Percentiles rank a stretch among this genome's conserved stretches.
These are phyloP conservation scores for Vitis riparia DNA, from an alignment of 164 flowering plant species.

Conservation along the genomic window DNA sequence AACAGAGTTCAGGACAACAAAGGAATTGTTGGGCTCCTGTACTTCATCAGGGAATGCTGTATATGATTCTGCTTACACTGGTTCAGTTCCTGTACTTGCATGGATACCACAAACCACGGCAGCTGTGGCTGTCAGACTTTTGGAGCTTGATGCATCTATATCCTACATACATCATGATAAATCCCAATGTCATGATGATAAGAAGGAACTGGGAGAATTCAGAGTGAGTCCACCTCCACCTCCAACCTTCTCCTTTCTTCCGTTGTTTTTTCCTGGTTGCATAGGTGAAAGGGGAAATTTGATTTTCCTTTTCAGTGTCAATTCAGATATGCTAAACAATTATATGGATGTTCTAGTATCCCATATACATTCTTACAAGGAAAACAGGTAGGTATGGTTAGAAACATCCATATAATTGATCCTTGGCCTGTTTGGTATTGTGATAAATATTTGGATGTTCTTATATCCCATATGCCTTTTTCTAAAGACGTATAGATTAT, in stretches of 20 bases:
- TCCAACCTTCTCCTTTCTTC: neutral
- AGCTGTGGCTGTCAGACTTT: slow-evolving; percentile 77
- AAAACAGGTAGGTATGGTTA: too few relatives aligned
- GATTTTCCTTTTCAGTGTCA: too few relatives aligned
- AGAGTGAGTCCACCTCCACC: slow-evolving; percentile 44
- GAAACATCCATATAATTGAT: too few relatives aligned
- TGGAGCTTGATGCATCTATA: slow-evolving; percentile 81
- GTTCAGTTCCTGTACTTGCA: slow-evolving; percentile 59
- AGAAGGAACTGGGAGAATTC: slow-evolving; percentile 30
- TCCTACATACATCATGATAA: slow-evolving; percentile 49
- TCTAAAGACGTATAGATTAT: too few relatives aligned
- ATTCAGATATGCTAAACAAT: too few relatives aligned
- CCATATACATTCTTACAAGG: too few relatives aligned
- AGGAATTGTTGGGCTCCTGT: slow-evolving; percentile 53
- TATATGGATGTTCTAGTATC: too few relatives aligned
- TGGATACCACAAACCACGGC: slow-evolving; percentile 87
- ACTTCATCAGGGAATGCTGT: slow-evolving; percentile 4
- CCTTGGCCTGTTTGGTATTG: too few relatives aligned
- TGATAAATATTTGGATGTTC: too few relatives aligned
- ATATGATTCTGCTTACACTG: slow-evolving; percentile 26
- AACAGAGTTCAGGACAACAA: slow-evolving; percentile 63
- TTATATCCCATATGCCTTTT: too few relatives aligned
- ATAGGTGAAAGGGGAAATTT: neutral
- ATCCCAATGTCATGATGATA: slow-evolving; percentile 42
- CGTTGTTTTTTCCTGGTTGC: neutral